These are phyloP conservation scores for Serendipita sp. DNA, from an alignment of 768 basidiomycete species.

Conservation along the genomic window DNA sequence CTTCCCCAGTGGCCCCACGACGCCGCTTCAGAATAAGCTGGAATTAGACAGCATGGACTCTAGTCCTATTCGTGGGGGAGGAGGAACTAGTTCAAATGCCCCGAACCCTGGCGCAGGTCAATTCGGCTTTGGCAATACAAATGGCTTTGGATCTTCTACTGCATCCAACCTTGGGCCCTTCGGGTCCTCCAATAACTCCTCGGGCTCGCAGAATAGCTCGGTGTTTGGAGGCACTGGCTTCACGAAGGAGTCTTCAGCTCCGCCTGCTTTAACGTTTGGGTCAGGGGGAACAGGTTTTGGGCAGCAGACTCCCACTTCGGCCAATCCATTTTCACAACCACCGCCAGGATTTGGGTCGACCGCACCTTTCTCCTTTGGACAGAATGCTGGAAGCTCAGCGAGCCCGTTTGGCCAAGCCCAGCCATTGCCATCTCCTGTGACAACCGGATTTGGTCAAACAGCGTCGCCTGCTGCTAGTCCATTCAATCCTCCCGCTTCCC, in stretches of 20 bases:
- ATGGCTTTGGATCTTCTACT: not conserved
- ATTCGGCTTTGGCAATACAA: not conserved
- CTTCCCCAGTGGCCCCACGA: constrained; percentile 1
- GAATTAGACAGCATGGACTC: constrained; percentile 2
- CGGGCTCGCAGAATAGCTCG: too few species aligned
- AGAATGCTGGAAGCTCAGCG: not conserved
- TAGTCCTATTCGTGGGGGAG: constrained; percentile 3
- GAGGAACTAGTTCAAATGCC: not conserved
- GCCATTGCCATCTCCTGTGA: not conserved
- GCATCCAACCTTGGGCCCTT: not conserved
- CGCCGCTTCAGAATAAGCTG: not conserved
- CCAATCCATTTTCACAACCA: not conserved
- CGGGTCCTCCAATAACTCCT: too few species aligned
- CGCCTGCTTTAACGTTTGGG: not conserved
- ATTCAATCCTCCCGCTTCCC: not conserved
- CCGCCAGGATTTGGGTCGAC: not conserved
- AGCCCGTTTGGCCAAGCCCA: not conserved
- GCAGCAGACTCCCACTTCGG: not conserved
- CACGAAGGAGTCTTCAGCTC: too few species aligned
- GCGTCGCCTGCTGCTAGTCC: not conserved
- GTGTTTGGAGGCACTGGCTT: too few species aligned
- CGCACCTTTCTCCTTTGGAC: not conserved
- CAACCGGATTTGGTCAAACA: not conserved
- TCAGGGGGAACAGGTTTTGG: not conserved
- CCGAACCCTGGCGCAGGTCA: not conserved